phyloP scores from a whole-genome alignment of 768 basidiomycete species.

The Boletales sp. region DNA sequence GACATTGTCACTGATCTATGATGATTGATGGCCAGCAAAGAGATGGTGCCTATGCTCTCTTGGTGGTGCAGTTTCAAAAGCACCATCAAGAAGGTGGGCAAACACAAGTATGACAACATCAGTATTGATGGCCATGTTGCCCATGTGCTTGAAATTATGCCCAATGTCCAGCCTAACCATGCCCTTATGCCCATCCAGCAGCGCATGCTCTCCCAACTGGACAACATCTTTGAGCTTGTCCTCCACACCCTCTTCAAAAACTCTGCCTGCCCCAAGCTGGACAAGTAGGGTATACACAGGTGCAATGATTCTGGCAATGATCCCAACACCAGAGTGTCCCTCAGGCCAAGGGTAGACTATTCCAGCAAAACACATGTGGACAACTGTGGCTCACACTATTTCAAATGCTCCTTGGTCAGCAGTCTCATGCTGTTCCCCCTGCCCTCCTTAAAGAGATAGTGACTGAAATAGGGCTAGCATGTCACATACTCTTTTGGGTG shows the following conservation, averaged over 20 bases:
- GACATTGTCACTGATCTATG: slow-evolving; percentile 90
- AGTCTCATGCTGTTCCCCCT: neutral
- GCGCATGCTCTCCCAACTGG: slow-evolving; percentile 33
- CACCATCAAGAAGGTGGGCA: slow-evolving; percentile 71
- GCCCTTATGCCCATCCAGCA: slow-evolving; percentile 45
- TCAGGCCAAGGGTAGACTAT: slow-evolving; percentile 54
- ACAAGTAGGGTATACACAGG: slow-evolving; percentile 46
- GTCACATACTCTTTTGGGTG: too few relatives aligned
- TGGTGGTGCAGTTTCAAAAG: slow-evolving; percentile 99
- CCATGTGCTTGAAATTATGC: slow-evolving; percentile 63
- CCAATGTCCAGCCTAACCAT: slow-evolving; percentile 62
- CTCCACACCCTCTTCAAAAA: slow-evolving; percentile 63
- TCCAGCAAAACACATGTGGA: slow-evolving; percentile 41
- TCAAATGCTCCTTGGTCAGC: slow-evolving; percentile 24
- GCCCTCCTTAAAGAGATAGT: too few relatives aligned
- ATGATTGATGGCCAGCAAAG: slow-evolving; percentile 81
- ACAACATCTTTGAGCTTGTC: slow-evolving; percentile 47
- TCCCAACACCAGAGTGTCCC: slow-evolving; percentile 20
- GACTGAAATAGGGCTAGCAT: too few relatives aligned
- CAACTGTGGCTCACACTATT: slow-evolving; percentile 45
- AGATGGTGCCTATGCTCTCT: slow-evolving; percentile 80
- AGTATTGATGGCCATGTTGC: slow-evolving; percentile 53
- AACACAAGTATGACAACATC: slow-evolving; percentile 81
- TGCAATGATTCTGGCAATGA: slow-evolving; percentile 28
- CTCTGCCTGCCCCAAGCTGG: slow-evolving; percentile 52